Base-by-base conservation (phyloP, 371 early-diverging fungal genomes). In the Rhizopus microsporus region DNA sequence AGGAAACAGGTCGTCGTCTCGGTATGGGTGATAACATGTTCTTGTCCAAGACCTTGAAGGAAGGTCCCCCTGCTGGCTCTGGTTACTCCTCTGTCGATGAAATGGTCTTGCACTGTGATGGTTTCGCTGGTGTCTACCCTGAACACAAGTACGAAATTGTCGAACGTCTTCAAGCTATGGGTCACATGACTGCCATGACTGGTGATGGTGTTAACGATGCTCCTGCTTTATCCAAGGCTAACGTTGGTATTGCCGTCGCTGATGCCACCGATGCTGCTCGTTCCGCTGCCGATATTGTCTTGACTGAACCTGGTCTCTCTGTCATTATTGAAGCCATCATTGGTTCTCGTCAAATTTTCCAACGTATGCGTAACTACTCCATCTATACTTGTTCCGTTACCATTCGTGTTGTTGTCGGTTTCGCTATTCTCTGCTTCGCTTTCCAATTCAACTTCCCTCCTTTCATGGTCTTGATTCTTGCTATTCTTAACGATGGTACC, bases 181-280 rank as follows among this genome's bases (percentile, higher is more conserved):
- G 88, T 30, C 87, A 92, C 62, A 83, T 90, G 75, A 92, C 89
- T 45, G 91, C 88, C 49, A 94, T 95, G 94, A 93, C 94, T 37
- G 99, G 99, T 68, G 96, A 97, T 74, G 96, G 97, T 81, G 94
- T 95, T 61, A 97, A 96, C 78, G 99, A 97, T 77, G 93, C 95
- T 9, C 95, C 94, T 13, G 96, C 98, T 48, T 87, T 98, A 47
- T 85, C 86, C 72, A 88, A 88, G 82, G 87, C 91, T 65, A 88
- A 91, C 59, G 88, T 89, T 43, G 91, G 91, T 78, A 83, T 91
- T 62, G 91, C 91, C 56, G 93, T 96, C 74, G 93, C 83, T 53
- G 89, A 86, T 61, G 88, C 87, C 48, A 83, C 88, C 34, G 89
- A 89, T 69, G 89, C 89, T 51, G 89, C 91, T 51, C 86, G 88